Base-by-base conservation (phyloP, 352 stramenopile genomes). In the Phytophthora meadii region DNA sequence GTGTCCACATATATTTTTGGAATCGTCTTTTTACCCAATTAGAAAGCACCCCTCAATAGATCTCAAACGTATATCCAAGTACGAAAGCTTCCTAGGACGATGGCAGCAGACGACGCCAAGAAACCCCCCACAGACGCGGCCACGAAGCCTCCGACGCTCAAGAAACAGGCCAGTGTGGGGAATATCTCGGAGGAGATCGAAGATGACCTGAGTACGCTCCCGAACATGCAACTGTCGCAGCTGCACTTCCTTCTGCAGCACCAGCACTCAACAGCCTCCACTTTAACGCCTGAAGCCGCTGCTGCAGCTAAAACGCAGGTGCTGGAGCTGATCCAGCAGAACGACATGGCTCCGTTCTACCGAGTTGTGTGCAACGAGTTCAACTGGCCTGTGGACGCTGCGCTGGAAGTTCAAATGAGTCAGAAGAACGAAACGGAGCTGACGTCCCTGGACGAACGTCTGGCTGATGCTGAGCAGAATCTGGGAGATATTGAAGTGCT, bases 401-500 rank as follows among this genome's bases (percentile, higher is more conserved):
- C 70, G 37, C 82, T 96, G 1, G 75, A 90, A 27, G 39, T 37
- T 11, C 50, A 76, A 46, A 94, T 97, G 87, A 66, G 51, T 12
- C 65, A 65, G 0, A 74, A 72, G 41, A 96, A 95, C 70, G 82
- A 85, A 2, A 72, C 76, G 1, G 81, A 96, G 30, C 52, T 98
- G 41, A 71, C 85, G 46, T 61, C 72, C 37, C 68, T 99, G 8
- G 89, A 98, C 54, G 89, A 90, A 34, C 90, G 90, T 5, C 74
- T 98, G 12, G 79, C 82, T 7, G 95, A 98, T 61, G 97, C 97
- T n/a, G 92, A 94, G 69, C 93, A 99, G 72, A 98, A 98, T 74
- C 71, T 97, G 15, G 97, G 97, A 17, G 98, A 99, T 68, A 98
- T 99, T 84, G 97, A 99, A 77, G 95, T 99, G 36, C 87, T 99